Conservation (phyloP, 257 asterid species). For the Nicotiana benthamiana region DNA sequence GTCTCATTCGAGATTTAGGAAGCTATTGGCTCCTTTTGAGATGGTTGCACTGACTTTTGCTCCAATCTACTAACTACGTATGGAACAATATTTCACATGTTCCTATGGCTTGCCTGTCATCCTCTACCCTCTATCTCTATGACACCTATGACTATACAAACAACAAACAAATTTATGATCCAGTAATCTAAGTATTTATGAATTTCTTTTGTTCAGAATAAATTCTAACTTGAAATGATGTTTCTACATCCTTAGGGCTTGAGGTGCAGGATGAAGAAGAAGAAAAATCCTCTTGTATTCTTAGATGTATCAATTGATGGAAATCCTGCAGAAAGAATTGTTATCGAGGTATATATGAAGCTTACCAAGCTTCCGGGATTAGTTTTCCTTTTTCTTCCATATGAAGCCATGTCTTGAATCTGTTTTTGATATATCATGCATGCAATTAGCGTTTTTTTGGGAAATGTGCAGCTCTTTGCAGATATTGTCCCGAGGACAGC, state of each 20-base stretch:
- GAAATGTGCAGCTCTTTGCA: constrained; percentile 70
- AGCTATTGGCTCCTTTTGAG: too few relatives aligned
- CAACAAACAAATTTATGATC: too few relatives aligned
- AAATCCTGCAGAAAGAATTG: constrained; percentile 51
- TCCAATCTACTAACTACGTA: too few relatives aligned
- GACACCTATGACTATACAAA: too few relatives aligned
- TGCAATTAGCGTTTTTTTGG: not conserved
- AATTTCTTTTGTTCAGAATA: not conserved
- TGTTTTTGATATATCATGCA: not conserved
- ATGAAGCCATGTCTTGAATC: constrained; percentile 2
- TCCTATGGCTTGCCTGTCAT: too few relatives aligned
- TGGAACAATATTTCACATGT: too few relatives aligned
- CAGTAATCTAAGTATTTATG: too few relatives aligned
- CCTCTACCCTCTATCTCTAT: too few relatives aligned
- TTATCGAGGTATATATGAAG: constrained; percentile 53
- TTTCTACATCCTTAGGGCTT: constrained; percentile 12
- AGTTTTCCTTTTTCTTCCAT: constrained; percentile 2
- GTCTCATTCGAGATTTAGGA: not conserved
- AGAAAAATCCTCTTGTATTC: constrained; percentile 69
- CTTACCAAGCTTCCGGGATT: not conserved
- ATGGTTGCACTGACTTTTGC: too few relatives aligned
- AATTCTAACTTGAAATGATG: not conserved
- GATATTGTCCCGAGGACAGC: constrained; percentile 93
- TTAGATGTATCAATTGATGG: constrained; percentile 76
- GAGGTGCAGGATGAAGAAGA: constrained; percentile 41